A percentile compares a stretch with the other conserved stretches of the same genome.
phyloP scores from a whole-genome alignment of 1,139 yeast genomes.

The Suhomyces ambrosiae region DNA sequence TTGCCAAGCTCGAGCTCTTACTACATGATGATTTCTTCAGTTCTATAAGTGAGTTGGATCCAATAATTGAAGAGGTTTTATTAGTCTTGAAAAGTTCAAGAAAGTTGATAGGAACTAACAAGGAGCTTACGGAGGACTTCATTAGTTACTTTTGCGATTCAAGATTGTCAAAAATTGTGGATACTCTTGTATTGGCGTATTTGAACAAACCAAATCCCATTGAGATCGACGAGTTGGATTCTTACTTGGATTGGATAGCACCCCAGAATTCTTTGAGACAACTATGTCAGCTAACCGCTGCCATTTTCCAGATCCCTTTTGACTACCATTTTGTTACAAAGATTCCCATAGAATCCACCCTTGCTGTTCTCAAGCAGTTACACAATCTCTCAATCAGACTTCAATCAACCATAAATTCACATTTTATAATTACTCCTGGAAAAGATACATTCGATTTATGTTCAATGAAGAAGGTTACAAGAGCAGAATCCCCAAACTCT shows the following conservation, averaged over 20 bases:
- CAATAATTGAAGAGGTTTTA: neutral
- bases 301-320: slow-evolving; percentile 8
- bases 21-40: slow-evolving; percentile 8
- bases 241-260: neutral
- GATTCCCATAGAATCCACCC: slow-evolving; percentile 4
- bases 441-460: neutral
- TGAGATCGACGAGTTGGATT: neutral
- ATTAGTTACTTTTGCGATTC: slow-evolving; percentile 3
- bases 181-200: neutral
- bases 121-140: neutral
- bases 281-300: slow-evolving; percentile 2
- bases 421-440: neutral
- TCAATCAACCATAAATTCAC: neutral
- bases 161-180: slow-evolving; percentile 3
- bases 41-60: neutral
- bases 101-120: neutral
- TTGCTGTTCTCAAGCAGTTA: slow-evolving; percentile 2
- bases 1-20: slow-evolving; percentile 13
- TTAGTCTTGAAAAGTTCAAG: neutral
- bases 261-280: neutral
- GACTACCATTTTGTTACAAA: neutral
- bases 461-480: neutral
- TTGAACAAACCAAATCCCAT: neutral
- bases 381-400: neutral
- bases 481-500: neutral